Base-by-base conservation (phyloP, 83 land plant species). In the Thuja plicata region DNA sequence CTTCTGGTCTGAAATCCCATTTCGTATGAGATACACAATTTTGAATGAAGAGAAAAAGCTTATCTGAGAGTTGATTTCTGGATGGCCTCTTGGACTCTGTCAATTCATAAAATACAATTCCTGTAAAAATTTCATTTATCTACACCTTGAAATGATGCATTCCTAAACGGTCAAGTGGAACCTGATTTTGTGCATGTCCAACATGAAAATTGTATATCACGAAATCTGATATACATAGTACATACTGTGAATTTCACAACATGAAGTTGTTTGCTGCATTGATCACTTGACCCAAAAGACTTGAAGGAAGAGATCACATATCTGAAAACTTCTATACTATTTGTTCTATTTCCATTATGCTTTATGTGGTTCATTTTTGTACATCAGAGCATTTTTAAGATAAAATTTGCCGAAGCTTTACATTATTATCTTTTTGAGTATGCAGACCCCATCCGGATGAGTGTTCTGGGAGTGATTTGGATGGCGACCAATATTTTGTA, bases 401-500 rank as follows among this genome's bases (percentile, higher is more conserved):
- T n/a, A 83, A 83, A 43, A 46, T 24, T 83, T 46, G 35, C 19
- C 46, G 6, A 46, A 46, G 35, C 84, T 7, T 83, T 46, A 15
- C 85, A 12, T 83, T 46, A 46, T 82, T n/a, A 83, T n/a, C 5
- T 10, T 76, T 83, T 45, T 46, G 85, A 60, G 43, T 32, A 17
- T 86, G 82, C 92, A 98, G 99, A 55, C 99, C 99, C 6, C 99
- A 98, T 85, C 97, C 99, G 73, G 94, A 96, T 90, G 99, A 98
- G 80, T 98, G 99, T 88, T 98, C 99, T 1, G 99, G 99, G 5
- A 96, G 99, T 92, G 99, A 98, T 90, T 89, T 98, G 85, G 99
- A 98, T 95, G 99, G 99, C 24, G 99, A 98, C 87, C 89, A 97
- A 46, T 98, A 98, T 90, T 97, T 97, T 93, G 97, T 98, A 34